Base-by-base conservation (phyloP, 257 asterid genomes). In the Asclepias syriaca region DNA sequence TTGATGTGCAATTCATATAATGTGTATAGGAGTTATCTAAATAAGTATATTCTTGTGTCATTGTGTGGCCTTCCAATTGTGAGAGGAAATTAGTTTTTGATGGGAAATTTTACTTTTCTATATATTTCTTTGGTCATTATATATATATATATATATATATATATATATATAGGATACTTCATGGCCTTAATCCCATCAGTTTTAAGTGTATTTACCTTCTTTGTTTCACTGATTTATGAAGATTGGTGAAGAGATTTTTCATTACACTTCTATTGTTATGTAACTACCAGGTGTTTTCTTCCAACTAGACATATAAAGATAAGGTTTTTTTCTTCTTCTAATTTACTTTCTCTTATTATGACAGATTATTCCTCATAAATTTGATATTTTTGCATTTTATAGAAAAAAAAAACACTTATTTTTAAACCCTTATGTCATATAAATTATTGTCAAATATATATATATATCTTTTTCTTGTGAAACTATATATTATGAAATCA, bases 1-100 rank as follows among this genome's bases (percentile, higher is more conserved):
- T 53, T 50, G 19, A 75, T 69, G 48, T 72, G 59, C 57, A 46
- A 72, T 66, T 49, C 67, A 34, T 45, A 63, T 18, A 63, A 63
- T 63, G 48, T 63, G 48, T 63, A 34, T 16, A 34, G 67, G 57
- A 63, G 24, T 63, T 63, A 34, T 34, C 39, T 9, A 16, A 3
- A 12, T 15, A 61, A 61, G 67, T 63, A 7, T 63, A 63, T 63
- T 14, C 39, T 15, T 63, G 67, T 63, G 67, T 63, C 5, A 19
- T 15, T 63, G 67, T 63, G 67, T 63, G 67, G 27, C 39, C 24
- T 34, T 34, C 27, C 5, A 16, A 8, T 12, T 63, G 6, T 2
- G 21, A 22, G 39, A 32, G 48, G 39, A 63, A 63, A 34, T 63
- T 34, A 34, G 8, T 34, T 63, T 37, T 60, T 29, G 10, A 5